Evolutionary conservation across 1,139 yeast genomes (phyloP).

Genomic region (Meyerozyma sp.): DNA sequence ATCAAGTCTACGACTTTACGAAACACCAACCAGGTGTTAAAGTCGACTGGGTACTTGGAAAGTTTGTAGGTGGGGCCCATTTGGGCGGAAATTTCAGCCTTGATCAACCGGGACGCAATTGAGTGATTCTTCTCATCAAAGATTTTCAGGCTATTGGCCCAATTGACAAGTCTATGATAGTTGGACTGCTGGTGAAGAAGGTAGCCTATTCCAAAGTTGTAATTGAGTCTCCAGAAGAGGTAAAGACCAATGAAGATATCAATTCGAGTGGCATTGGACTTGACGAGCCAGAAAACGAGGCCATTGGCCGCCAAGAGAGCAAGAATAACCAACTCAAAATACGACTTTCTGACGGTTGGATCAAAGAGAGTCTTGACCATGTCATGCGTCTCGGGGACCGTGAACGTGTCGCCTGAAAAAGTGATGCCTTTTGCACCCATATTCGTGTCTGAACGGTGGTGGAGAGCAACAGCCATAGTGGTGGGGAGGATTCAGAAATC

Average conservation of each 20-base stretch:
- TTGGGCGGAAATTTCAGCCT: constrained; percentile 35
- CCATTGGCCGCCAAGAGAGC: constrained; percentile 47
- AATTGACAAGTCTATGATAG: constrained; percentile 47
- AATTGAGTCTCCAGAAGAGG: constrained; percentile 70
- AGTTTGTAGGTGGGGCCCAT: constrained; percentile 52
- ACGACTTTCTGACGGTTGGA: constrained; percentile 67
- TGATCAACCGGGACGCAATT: constrained; percentile 19
- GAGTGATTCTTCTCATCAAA: constrained; percentile 25
- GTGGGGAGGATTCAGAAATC: neutral
- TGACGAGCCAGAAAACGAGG: constrained; percentile 38
- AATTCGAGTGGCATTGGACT: constrained; percentile 27
- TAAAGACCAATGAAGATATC: constrained; percentile 50
- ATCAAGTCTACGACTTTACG: constrained; percentile 78
- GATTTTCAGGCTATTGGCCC: constrained; percentile 45
- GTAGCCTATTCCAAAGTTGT: constrained; percentile 77
- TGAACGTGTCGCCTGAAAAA: constrained; percentile 45
- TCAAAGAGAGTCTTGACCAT: constrained; percentile 82
- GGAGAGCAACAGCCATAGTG: neutral
- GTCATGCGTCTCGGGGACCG: constrained; percentile 78
- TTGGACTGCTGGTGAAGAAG: constrained; percentile 66
- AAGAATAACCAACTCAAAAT: constrained; percentile 59
- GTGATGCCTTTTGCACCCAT: constrained; percentile 40
- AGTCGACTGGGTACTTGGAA: constrained; percentile 59
- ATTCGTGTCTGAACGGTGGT: neutral
- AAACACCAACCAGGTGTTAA: constrained; percentile 79